Conservation (phyloP, 306 rosid species). For the Cotoneaster glaucophyllus region DNA sequence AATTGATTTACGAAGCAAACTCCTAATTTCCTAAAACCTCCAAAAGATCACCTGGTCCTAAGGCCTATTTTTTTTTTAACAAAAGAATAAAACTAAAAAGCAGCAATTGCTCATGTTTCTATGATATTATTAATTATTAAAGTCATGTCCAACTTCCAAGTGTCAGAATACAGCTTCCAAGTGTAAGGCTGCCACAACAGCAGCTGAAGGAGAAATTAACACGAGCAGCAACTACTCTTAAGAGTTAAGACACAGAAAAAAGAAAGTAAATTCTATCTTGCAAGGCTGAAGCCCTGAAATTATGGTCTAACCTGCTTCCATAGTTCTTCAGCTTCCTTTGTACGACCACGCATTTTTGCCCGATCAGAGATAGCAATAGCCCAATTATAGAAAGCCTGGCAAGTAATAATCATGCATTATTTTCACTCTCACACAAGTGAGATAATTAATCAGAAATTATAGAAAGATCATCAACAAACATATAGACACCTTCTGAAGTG, state of each 20-base stretch:
- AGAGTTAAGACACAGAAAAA: not conserved
- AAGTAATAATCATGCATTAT: not conserved
- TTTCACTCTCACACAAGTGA: not conserved
- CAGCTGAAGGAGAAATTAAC: not conserved
- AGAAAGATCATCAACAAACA: not conserved
- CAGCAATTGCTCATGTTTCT: not conserved
- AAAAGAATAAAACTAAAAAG: not conserved
- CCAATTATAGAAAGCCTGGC: constrained; percentile 97
- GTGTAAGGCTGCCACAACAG: not conserved
- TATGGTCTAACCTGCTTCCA: constrained; percentile 85
- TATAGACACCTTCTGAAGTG: not conserved
- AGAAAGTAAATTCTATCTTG: not conserved
- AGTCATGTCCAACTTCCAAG: not conserved
- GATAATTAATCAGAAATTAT: not conserved
- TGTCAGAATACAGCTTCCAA: not conserved
- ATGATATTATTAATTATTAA: not conserved
- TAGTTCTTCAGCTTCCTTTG: constrained; percentile 98
- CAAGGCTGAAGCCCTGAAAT: constrained; percentile 16
- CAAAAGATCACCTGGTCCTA: constrained; percentile 1
- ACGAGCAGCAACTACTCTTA: not conserved
- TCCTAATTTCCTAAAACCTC: not conserved
- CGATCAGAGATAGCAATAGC: constrained; percentile 99
- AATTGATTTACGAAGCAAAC: not conserved
- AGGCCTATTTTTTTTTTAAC: not conserved
- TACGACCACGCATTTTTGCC: constrained; percentile 99